Base-by-base conservation (phyloP, 2,329 filamentous ascomycete genomes). In the Lasiodiplodia theobromae region DNA sequence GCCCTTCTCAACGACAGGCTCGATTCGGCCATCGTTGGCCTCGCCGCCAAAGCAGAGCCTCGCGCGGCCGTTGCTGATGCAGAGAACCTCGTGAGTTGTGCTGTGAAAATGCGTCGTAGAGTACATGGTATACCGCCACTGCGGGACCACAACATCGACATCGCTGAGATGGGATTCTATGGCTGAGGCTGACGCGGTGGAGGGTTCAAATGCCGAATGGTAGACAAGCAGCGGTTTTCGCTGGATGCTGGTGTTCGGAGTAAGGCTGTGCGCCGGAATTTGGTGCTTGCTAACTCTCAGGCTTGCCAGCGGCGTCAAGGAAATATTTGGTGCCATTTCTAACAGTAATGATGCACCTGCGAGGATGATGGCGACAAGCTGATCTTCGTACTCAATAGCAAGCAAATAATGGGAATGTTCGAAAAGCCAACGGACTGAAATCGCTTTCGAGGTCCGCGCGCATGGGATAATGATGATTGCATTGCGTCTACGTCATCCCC, bases 91-190 rank as follows among this genome's bases (percentile, higher is more conserved):
- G 75, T 92, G 89, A 0, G 87, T 85, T 0, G 85, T 91, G 72
- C 83, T 87, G 79, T 92, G 90, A 76, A 90, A 92, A 78, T 92
- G 90, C 0, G 85, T 87, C 6, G 84, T 86, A 44, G 76, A 77
- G 77, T 90, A 92, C 89, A 92, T 92, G 18, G 87, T 88, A 77
- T 89, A 91, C 31, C 87, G 83, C 90, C 89, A 92, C 74, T 90
- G 87, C 0, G 90, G 89, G 1, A 73, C 74, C 3, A 91, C 89
- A 40, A 87, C 86, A 8, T 83, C 85, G 18, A 87, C 76, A 3
- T 76, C 73, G 7, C 75, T 74, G 6, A 92, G 82, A 71, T 89
- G 89, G 0, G 82, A 74, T 73, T 90, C 86, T 58, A 91, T 85
- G 1, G 81, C 74, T 2, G 83, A 81, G 3, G 87, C 79, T 4